Evolutionary conservation across 2,329 filamentous ascomycete genomes (phyloP), one percentile per base, ranked within the genome.

Genomic region (Nannizziopsis barbatae): DNA sequence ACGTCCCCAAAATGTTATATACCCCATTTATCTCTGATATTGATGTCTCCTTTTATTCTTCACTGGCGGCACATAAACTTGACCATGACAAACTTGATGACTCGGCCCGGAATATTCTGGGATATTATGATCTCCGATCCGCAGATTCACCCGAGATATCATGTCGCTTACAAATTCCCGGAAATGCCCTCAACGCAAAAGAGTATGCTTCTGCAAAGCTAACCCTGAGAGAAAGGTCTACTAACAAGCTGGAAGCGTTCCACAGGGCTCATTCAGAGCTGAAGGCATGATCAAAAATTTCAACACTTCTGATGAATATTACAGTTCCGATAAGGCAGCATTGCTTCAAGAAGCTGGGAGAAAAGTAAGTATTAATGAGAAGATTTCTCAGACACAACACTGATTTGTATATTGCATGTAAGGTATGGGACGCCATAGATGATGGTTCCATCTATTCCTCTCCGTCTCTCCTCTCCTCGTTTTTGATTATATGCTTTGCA

Each of bases 381-480:
- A 8, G 5, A 15, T 15, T 40, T 8, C 10, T 38, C n/a, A 15
- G 6, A 33, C 27, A 22, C 20, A 11, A 14, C 12, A 32, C 50
- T 52, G 35, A 52, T 38, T 44, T 10, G 39, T 35, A 40, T 37
- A n/a, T n/a, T 27, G 22, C 22, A 2, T 4, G 39, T 12, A 42
- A 93, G 84, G 88, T 98, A 53, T 96, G 90, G 90, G 88, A 96
- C 65, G 90, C 92, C 20, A 95, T 98, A 61, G 83, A 88, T 56
- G 92, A 98, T 67, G 90, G 89, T 50, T 93, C 86, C 36, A 95
- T 98, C 57, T 96, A 94, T 68, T 92, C 88, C 8, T 86, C 90
- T 44, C 92, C 92, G 2, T 95, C 90, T 3, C 76, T 96, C 1
- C 79, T 98, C 14, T 81, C 87, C 3, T 92, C 86, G 5, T 96